Evolutionary conservation across 257 asterid genomes (phyloP), one percentile per base, ranked within the genome.

Genomic region (Cynanchum wilfordii): DNA sequence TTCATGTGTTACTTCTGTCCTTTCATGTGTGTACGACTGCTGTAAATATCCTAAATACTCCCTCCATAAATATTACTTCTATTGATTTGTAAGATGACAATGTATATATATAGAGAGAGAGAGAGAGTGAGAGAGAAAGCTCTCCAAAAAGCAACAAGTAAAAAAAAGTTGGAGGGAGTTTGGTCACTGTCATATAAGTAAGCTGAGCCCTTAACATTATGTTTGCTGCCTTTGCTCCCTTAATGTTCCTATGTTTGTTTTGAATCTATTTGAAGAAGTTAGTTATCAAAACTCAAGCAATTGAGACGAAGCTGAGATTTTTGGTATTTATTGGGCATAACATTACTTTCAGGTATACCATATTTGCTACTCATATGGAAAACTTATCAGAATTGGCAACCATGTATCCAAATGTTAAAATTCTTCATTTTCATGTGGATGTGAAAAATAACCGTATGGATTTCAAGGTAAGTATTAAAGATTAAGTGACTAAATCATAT

Each of bases 341-440:
- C 17, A 20, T n/a, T 38, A n/a, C 55, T 42, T 66, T 27, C 80
- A 93, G 97, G 92, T 91, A 88, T 72, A 89, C 96, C 27, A 86
- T 94, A 87, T 94, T 94, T 85, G 98, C 97, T 67, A 89, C 95
- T 63, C 98, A 94, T 81, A 94, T 94, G 97, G 96, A 88, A 75
- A 87, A 86, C 87, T 77, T 94, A 64, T 89, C 96, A 44, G 97
- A 90, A 79, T 70, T 91, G 80, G 87, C 97, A 78, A 89, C 93
- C 75, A 81, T 88, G 42, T 91, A 94, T 76, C 96, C 98, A 20
- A 94, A 91, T 82, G 96, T 94, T 67, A 94, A 94, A 86, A 83
- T 84, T 66, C 95, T 94, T 80, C 97, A 88, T 84, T 91, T 94
- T 62, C 85, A 91, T 40, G 90, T 94, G 44, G 98, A 91, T 70